Evolutionary conservation across 1,284 basidiomycete species (phyloP).

Genomic region (Melanopsichium pennsylvanicum): DNA sequence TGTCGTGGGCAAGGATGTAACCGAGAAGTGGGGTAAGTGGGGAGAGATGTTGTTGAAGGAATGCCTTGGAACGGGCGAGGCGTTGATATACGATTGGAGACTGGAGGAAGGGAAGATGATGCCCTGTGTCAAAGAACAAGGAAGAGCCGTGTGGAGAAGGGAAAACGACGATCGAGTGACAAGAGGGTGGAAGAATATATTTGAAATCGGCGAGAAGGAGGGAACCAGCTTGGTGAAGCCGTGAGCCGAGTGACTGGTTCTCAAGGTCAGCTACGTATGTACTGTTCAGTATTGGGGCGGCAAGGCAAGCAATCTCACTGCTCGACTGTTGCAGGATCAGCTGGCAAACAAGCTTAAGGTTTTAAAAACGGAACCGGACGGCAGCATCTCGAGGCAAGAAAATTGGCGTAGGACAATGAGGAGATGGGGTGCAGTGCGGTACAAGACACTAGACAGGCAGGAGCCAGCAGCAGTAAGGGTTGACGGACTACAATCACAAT

Average conservation of each 20-base stretch:
- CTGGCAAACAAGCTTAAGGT: neutral
- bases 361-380: neutral
- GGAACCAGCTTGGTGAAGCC: neutral
- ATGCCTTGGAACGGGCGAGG: neutral
- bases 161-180: conserved; percentile 3
- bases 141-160: neutral
- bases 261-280: too few species aligned
- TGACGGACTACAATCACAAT: too few species aligned
- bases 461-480: too few species aligned
- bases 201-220: conserved; percentile 8
- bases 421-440: too few species aligned
- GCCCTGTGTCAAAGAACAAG: neutral
- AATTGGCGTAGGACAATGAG: too few species aligned
- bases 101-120: neutral
- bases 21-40: neutral
- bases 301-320: too few species aligned
- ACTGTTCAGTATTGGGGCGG: too few species aligned
- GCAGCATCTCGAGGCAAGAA: too few species aligned
- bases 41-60: neutral
- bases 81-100: neutral
- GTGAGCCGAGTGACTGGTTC: neutral
- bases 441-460: too few species aligned
- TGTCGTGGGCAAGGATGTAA: too few species aligned
- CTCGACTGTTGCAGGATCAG: neutral
- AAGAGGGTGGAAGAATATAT: conserved; percentile 23